A percentile compares a stretch with the other conserved stretches of the same genome.
phyloP scores from a whole-genome alignment of 768 basidiomycete genomes.

The Boletus eberwhitei region DNA sequence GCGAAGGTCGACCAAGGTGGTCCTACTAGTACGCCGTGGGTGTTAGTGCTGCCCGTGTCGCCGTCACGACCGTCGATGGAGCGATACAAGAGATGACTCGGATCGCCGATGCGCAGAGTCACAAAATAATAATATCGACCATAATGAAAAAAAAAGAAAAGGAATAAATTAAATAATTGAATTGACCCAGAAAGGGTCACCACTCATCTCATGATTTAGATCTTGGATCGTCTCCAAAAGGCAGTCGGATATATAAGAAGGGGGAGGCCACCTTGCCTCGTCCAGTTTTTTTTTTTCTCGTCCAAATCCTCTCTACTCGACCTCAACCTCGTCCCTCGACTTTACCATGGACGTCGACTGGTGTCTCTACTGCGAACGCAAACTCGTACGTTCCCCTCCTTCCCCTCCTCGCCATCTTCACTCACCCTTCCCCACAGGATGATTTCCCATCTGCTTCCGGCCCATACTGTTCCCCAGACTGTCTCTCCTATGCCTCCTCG shows the following conservation, averaged over 20 bases:
- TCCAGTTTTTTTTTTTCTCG: slow-evolving; percentile 22
- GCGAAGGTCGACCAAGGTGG: slow-evolving; percentile 11
- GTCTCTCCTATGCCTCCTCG: slow-evolving; percentile 35
- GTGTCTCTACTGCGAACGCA: slow-evolving; percentile 65
- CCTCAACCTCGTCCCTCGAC: neutral
- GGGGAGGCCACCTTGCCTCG: slow-evolving; percentile 18
- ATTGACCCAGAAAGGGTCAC: slow-evolving; percentile 18
- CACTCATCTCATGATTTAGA: slow-evolving; percentile 20
- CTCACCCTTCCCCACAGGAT: slow-evolving; percentile 15
- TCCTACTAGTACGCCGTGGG: neutral
- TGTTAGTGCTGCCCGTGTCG: slow-evolving; percentile 22
- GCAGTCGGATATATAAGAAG: slow-evolving; percentile 31
- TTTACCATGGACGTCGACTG: slow-evolving; percentile 59
- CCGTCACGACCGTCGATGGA: slow-evolving; percentile 8
- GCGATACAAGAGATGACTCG: neutral
- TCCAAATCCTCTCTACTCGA: neutral
- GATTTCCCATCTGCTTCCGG: slow-evolving; percentile 28
- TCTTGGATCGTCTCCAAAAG: slow-evolving; percentile 19
- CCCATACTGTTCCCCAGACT: slow-evolving; percentile 56
- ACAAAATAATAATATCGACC: slow-evolving; percentile 24
- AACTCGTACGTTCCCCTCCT: slow-evolving; percentile 44
- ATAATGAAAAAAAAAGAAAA: slow-evolving; percentile 31
- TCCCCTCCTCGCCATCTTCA: neutral
- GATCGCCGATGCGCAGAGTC: slow-evolving; percentile 2
- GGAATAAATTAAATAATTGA: slow-evolving; percentile 34